These are phyloP conservation scores for Phallus indusiatus DNA, from an alignment of 768 basidiomycete genomes.

Conservation along the genomic window DNA sequence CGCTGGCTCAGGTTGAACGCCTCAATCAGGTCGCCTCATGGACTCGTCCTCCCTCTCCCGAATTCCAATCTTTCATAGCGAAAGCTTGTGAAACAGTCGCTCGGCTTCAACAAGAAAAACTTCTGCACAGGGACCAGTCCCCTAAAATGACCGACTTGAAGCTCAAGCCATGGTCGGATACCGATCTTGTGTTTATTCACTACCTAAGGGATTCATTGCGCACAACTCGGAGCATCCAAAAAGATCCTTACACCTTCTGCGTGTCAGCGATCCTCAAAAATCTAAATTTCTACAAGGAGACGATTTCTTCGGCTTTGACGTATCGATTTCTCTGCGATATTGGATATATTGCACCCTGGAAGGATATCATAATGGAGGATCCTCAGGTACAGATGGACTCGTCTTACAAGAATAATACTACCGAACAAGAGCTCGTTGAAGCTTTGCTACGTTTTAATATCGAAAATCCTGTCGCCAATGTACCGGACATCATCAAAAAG, in stretches of 20 bases:
- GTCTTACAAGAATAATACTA: neutral
- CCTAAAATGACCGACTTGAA: conserved; percentile 18
- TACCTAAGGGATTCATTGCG: conserved; percentile 51
- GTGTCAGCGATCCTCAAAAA: conserved; percentile 49
- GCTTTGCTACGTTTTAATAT: neutral
- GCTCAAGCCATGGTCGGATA: conserved; percentile 29
- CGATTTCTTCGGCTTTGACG: conserved; percentile 25
- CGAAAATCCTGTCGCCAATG: neutral
- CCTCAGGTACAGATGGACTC: conserved; percentile 23
- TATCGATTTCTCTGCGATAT: conserved; percentile 53
- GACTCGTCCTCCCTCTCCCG: conserved; percentile 30
- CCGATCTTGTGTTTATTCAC: conserved; percentile 48
- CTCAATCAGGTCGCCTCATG: conserved; percentile 40
- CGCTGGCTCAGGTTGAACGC: conserved; percentile 42
- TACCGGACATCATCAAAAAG: neutral
- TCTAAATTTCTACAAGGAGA: conserved; percentile 30
- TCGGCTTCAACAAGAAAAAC: conserved; percentile 21
- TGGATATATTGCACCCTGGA: conserved; percentile 76
- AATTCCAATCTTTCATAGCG: conserved; percentile 37
- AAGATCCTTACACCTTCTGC: conserved; percentile 50
- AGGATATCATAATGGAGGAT: conserved; percentile 44
- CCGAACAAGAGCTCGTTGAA: neutral
- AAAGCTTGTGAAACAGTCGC: conserved; percentile 40
- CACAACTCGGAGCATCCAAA: conserved; percentile 37
- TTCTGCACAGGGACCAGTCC: conserved; percentile 23